Base-by-base conservation (phyloP, 169 alveolate species). In the Eimeria maxima region DNA sequence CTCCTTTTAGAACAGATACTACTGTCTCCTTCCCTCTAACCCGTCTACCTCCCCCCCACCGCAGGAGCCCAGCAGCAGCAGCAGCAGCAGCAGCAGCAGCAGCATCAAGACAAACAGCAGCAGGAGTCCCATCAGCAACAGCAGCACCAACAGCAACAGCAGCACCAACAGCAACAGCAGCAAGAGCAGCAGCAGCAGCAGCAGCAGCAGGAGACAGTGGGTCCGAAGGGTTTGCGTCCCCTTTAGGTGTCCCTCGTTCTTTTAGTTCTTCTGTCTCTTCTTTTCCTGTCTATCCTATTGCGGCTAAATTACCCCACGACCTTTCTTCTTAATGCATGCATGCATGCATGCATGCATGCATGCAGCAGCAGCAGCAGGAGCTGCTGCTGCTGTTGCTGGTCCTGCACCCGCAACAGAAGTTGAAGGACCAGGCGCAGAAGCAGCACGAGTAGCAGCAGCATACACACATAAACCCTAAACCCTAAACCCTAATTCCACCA, bases 161-260 rank as follows among this genome's bases (percentile, higher is more conserved):
- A 73, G 55, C 55, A 33, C 16, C 84, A 73, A 24, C 84, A 73
- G 55, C 84, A 73, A 45, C 14, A 73, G 7, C 84, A 73, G 55
- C 84, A 73, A 53, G n/a, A 33, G 50, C 84, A 73, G 84, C 84
- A 73, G 84, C 84, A 73, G 55, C 84, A 73, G 50, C 84, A 73
- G 50, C 84, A 33, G 84, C 7, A 22, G 44, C 16, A 7, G 16
- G 76, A 45, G 84, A 20, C 44, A 73, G 50, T n/a, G 8, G 42
- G n/a, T 20, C 27, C 8, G 38, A 67, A 11, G 44, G 27, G 16
- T 27, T 27, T 7, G 78, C 44, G 8, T 67, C 27, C 78, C 78
- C 38, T 7, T 27, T 24, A 67, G 78, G 38, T 24, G 78, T 24
- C 78, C 16, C 27, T 27, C 16, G 33, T 7, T 67, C 78, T 67